Base-by-base conservation (phyloP, 495 filamentous ascomycete genomes). In the Xeromyces bisporus region DNA sequence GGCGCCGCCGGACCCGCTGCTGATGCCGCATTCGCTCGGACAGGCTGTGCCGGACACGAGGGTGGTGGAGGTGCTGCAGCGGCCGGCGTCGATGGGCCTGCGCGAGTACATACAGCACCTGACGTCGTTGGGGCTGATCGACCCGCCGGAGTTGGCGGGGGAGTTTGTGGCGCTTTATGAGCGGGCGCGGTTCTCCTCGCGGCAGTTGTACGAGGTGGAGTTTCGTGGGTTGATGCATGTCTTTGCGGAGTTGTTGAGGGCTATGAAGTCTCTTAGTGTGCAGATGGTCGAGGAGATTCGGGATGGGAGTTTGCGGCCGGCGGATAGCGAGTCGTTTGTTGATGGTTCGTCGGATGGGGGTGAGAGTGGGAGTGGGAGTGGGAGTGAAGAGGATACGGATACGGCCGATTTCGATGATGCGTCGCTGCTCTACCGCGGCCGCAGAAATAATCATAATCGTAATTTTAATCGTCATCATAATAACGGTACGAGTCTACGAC, bases 191-290 rank as follows among this genome's bases (percentile, higher is more conserved):
- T 97, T 92, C 51, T 83, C 77, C 0, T 55, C 65, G 0, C 47
- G 56, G 8, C 56, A 62, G 6, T 48, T 80, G 4, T 50, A 64
- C 8, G 80, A 89, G 41, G 33, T 48, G 0, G 67, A 83, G 30
- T 96, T 97, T 45, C 64, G 79, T n/a, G 50, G 53, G 3, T 54
- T 97, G 33, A 93, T 96, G 86, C 68, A 71, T 31, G 55, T 80
- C n/a, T 93, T 94, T 53, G 73, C 86, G 0, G 75, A 84, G 20
- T 57, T 97, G 3, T 46, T 97, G 15, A 66, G 71, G 15, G 69
- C 67, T 6, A 93, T 96, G 79, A 67, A 58, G 15, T 64, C 68
- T 1, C 50, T 85, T 12, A 59, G 71, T 23, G 48, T 64, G 1
- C 53, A 56, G 0, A 43, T 65, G 3, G 34, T 73, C 15, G 57